Base-by-base conservation (phyloP, 805 yeast species). In the Brettanomyces bruxellensis region DNA sequence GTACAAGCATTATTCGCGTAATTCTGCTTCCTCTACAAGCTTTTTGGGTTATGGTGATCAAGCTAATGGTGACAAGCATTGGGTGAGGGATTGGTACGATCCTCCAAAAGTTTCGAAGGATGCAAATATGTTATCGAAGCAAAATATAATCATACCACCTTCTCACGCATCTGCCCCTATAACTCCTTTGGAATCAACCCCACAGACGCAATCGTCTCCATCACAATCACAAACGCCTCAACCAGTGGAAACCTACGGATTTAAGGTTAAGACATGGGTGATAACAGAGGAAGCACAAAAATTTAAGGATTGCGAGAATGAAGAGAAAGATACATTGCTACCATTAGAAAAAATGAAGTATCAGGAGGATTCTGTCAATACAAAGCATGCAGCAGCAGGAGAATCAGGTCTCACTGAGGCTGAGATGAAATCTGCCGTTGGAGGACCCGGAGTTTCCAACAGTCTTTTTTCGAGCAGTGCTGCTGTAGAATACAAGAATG, bases 341-440 rank as follows among this genome's bases (percentile, higher is more conserved):
- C 37, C 41, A 13, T 36, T 45, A 4, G 25, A 9, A 25, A n/a
- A 22, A 8, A 4, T 13, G 14, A n/a, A 22, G 12, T 35, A 32
- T 30, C 24, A 23, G 23, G 38, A 38, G 2, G 34, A 34, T 5
- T 14, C 32, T 24, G 25, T 11, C 7, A 8, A 40, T 25, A 45
- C 44, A 11, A 47, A 45, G 38, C 51, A 44, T 8, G 54, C 47
- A 23, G 48, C 45, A 25, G 66, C 65, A 1, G 52, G 45, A 7
- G 56, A 48, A 23, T 47, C 46, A 24, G 67, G 66, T 1, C 51
- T 67, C 43, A 54, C 66, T n/a, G 66, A 59, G 45, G 69, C 69
- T 2, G 71, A 67, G 53, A 67, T 67, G 30, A 63, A 68, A 45
- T 70, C 69, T 30, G 72, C 73, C 1, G 71, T 66, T 13, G 70